Evolutionary conservation across 2,329 filamentous ascomycete genomes (phyloP).

Genomic region (Cryphonectria radicalis): DNA sequence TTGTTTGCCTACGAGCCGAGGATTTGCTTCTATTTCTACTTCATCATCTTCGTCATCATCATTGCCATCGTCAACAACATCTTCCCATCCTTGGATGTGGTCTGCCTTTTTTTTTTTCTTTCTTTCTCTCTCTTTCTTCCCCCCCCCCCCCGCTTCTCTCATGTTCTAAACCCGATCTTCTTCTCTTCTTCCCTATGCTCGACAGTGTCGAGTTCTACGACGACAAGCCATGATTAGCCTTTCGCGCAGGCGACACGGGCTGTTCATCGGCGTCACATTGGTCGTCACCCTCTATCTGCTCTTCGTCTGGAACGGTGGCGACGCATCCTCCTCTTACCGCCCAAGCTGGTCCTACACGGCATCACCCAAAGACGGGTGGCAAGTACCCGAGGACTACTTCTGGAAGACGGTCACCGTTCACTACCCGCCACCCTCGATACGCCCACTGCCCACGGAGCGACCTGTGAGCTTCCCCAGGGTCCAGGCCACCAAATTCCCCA

Average conservation of each 20-base stretch:
- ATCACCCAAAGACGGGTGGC: slow-evolving; percentile 8
- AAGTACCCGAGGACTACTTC: slow-evolving; percentile 24
- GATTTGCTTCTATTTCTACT: not conserved
- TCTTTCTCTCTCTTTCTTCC: not conserved
- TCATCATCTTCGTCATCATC: not conserved
- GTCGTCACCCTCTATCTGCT: slow-evolving; percentile 4
- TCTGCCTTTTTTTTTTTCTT: not conserved
- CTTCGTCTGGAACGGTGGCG: slow-evolving; percentile 1
- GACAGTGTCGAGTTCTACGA: not conserved
- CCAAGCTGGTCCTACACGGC: slow-evolving; percentile 3
- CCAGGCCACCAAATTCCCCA: slow-evolving; percentile 22
- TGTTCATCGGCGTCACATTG: slow-evolving; percentile 8
- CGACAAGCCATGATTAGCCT: slow-evolving; percentile 1
- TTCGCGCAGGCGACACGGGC: slow-evolving; percentile 11
- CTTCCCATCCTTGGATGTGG: not conserved
- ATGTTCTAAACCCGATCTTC: no score
- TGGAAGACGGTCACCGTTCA: slow-evolving; percentile 25
- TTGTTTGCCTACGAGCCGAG: not conserved
- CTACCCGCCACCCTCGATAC: slow-evolving; percentile 14
- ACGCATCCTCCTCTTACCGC: not conserved
- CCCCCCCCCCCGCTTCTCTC: not conserved
- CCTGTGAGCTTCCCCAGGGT: slow-evolving; percentile 15
- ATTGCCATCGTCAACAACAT: not conserved
- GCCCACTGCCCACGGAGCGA: slow-evolving; percentile 18
- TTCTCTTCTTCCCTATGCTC: not conserved